Conservation (phyloP, 441 rosid species). For the Jatropha podagrica region DNA sequence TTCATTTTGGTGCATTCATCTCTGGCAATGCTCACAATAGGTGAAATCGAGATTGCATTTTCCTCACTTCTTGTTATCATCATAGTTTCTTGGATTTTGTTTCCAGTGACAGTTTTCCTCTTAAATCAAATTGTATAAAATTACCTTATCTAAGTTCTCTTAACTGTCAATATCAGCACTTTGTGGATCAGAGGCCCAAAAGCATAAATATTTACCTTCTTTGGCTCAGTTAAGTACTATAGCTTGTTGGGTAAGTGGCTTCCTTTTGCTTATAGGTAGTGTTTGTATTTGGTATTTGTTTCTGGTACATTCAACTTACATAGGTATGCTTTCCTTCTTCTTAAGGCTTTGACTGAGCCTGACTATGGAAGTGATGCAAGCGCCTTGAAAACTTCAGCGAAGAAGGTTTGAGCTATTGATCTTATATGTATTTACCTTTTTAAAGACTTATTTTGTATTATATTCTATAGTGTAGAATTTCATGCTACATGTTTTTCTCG, state of each 20-base stretch:
- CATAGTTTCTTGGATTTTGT: background rate
- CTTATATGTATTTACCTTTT: background rate
- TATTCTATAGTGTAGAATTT: background rate
- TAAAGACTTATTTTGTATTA: background rate
- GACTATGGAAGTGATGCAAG: slow-evolving; percentile 97
- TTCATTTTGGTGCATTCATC: slow-evolving; percentile 87
- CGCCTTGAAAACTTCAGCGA: slow-evolving; percentile 70
- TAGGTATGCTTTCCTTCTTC: slow-evolving; percentile 19
- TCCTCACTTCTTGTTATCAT: background rate
- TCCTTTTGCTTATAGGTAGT: background rate
- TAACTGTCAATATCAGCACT: slow-evolving; percentile 53
- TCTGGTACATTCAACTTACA: slow-evolving; percentile 17
- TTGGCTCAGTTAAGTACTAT: slow-evolving; percentile 67
- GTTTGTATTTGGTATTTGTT: slow-evolving; percentile 1
- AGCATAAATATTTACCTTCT: slow-evolving; percentile 77
- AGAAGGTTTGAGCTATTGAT: slow-evolving; percentile 50
- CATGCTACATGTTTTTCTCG: slow-evolving; percentile 12
- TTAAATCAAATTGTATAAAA: slow-evolving; percentile 4
- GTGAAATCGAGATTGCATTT: slow-evolving; percentile 38
- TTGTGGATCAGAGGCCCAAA: slow-evolving; percentile 92
- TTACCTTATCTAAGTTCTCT: slow-evolving; percentile 24
- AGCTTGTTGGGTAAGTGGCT: slow-evolving; percentile 78
- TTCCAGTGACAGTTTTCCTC: background rate
- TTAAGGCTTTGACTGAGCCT: slow-evolving; percentile 92
- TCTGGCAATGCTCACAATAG: slow-evolving; percentile 91